Evolutionary conservation across 2,329 filamentous ascomycete genomes (phyloP), one percentile per base, ranked within the genome.

Genomic region (Xenosphaeropsis pyriputrescens): DNA sequence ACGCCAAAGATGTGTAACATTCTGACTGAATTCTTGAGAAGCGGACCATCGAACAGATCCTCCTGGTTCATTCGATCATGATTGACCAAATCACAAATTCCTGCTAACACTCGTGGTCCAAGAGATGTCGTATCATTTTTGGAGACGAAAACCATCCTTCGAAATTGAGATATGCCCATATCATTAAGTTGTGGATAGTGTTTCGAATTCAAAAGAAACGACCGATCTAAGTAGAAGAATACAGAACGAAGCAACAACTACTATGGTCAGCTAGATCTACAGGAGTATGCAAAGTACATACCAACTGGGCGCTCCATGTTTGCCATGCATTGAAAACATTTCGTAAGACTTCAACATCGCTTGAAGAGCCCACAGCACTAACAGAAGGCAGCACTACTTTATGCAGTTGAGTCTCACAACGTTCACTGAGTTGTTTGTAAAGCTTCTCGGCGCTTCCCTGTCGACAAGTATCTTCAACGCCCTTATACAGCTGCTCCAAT

Each of bases 191-290:
- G 81, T 8, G 70, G 68, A 29, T 70, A 61, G 16, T 79, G 74
- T 47, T 79, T 76, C 34, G 78, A 76, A 40, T 80, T 78, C 2
- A 94, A 65, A 6, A 98, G 68, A 53, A 86, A 95, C 2, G 86
- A 84, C 44, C 91, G 78, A 55, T 98, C 89, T 46, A 98, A 70
- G 52, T 88, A 98, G 61, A 86, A 93, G 60, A 95, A 96, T 30
- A 93, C 81, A 45, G 83, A 89, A 35, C 86, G 75, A 37, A 98
- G 73, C 12, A 79, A 77, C 46, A 77, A 72, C 77, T 86, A 47
- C 36, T 26, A 13, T 45, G 48, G 45, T 43, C 29, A 22, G 32
- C 8, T 18, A 33, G 13, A 35, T 2, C 13, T 33, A n/a, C 16
- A 26, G 35, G 15, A 18, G 32, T 5, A 12, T 18, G 37, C 15